Evolutionary conservation across 768 basidiomycete species (phyloP), one percentile per base, ranked within the genome.

Genomic region (Agaricus blazei): DNA sequence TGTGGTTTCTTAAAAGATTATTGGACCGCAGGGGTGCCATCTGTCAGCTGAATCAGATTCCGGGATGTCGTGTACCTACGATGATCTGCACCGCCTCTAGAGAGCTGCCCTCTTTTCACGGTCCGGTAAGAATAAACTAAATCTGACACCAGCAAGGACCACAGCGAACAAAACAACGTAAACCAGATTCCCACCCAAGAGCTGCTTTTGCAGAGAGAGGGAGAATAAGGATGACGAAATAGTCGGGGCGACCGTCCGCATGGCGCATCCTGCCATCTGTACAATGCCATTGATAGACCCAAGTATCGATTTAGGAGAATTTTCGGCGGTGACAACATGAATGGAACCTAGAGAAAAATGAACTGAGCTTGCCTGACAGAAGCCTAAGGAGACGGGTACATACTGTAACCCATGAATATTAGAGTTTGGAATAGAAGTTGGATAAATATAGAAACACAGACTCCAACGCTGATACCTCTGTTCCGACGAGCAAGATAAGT

Each of bases 151-250:
- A 4, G 68, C 44, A 34, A 67, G 45, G 11, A 64, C 64, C 7
- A 70, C 48, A 2, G 48, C 63, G 26, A 73, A 54, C 15, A 77
- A 59, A 9, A 76, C 41, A 23, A 70, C 61, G 60, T 74, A 78
- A 1, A 75, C 74, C 57, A 77, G 62, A 50, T 76, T 71, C 1
- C 82, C 82, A 1, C 78, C 76, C 1, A 72, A 63, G 41, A 81
- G 66, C 38, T 75, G 68, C 38, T 63, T 63, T 54, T 81, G 67
- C 7, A 78, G 46, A 0, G 82, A 82, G 0, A 81, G 59, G 1
- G 85, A 78, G 59, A 82, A 85, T 14, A 85, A 65, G 0, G 84
- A 83, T 2, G 81, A 77, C 4, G 83, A 75, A 19, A 76, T 60
- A 12, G 79, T 72, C 0, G 84, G 84, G 1, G 79, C 80, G 7